Conservation (phyloP, 805 yeast species). For the Cyberlindnera saturnus region DNA sequence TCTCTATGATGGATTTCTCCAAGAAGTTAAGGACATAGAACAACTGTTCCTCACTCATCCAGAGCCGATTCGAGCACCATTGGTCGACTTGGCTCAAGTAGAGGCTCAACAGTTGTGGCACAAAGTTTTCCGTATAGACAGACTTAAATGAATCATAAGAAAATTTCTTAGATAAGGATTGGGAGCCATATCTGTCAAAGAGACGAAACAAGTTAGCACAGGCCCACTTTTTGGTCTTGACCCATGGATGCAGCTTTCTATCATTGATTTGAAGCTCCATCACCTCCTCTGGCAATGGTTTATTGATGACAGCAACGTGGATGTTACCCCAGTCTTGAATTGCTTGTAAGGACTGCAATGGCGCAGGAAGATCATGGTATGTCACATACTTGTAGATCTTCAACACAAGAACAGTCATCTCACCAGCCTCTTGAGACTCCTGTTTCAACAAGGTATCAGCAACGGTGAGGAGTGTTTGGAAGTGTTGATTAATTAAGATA, state of each 20-base stretch:
- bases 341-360: conserved; percentile 47
- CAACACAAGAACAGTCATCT: conserved; percentile 65
- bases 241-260: conserved; percentile 52
- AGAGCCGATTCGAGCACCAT: conserved; percentile 62
- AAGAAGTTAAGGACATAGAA: conserved; percentile 60
- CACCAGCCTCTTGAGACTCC: conserved; percentile 46
- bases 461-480: conserved; percentile 60
- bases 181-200: conserved; percentile 64
- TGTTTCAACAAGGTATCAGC: conserved; percentile 49
- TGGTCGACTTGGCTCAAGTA: conserved; percentile 60
- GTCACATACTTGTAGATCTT: conserved; percentile 77
- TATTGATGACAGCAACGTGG: conserved; percentile 60
- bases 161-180: conserved; percentile 37
- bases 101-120: conserved; percentile 67
- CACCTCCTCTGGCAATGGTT: conserved; percentile 50
- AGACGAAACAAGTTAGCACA: conserved; percentile 69
- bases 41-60: conserved; percentile 65
- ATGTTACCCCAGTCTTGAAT: conserved; percentile 69
- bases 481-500: conserved; percentile 45
- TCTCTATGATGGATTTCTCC: conserved; percentile 52
- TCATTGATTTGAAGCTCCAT: conserved; percentile 46
- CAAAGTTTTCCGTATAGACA: conserved; percentile 48
- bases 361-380: conserved; percentile 62
- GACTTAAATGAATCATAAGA: conserved; percentile 56
- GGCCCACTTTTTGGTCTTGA: conserved; percentile 84